Evolutionary conservation across 192 early-diverging fungal genomes (phyloP).

Genomic region (Ambispora gerdemannii): DNA sequence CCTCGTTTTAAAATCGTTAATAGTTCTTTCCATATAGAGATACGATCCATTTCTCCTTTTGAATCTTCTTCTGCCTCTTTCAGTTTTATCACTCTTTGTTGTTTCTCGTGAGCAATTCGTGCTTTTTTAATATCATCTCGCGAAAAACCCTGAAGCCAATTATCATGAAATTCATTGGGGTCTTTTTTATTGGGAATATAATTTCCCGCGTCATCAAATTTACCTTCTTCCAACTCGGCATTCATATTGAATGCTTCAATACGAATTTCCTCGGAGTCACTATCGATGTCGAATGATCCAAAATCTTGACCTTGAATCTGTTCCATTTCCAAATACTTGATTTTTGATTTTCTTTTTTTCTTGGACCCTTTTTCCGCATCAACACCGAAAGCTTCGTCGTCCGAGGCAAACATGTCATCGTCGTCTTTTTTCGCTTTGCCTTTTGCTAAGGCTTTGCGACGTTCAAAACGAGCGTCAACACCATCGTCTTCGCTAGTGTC

Average conservation of each 20-base stretch:
- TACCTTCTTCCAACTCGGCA: slow-evolving; percentile 67
- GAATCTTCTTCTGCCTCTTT: slow-evolving; percentile 49
- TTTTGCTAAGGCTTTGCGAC: slow-evolving; percentile 33
- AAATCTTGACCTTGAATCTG: slow-evolving; percentile 58
- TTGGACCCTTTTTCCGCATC: slow-evolving; percentile 28
- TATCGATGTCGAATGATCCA: slow-evolving; percentile 44
- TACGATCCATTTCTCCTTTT: slow-evolving; percentile 48
- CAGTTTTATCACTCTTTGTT: slow-evolving; percentile 35
- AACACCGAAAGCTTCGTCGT: background rate
- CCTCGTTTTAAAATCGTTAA: slow-evolving; percentile 56
- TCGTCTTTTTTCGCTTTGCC: slow-evolving; percentile 34
- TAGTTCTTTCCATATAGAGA: slow-evolving; percentile 52
- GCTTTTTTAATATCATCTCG: slow-evolving; percentile 56
- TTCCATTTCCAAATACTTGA: slow-evolving; percentile 21
- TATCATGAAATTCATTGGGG: slow-evolving; percentile 66
- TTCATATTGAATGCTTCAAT: slow-evolving; percentile 77
- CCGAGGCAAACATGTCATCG: slow-evolving; percentile 63
- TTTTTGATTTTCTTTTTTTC: slow-evolving; percentile 30
- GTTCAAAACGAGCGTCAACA: slow-evolving; percentile 38
- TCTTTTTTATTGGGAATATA: slow-evolving; percentile 70
- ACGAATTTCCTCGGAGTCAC: slow-evolving; percentile 54
- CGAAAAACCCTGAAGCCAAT: slow-evolving; percentile 67
- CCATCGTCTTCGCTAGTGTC: slow-evolving; percentile 39
- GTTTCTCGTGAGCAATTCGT: slow-evolving; percentile 48
- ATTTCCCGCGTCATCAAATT: slow-evolving; percentile 63